phyloP scores from a whole-genome alignment of 495 filamentous ascomycete species.

The Neurospora africana region DNA sequence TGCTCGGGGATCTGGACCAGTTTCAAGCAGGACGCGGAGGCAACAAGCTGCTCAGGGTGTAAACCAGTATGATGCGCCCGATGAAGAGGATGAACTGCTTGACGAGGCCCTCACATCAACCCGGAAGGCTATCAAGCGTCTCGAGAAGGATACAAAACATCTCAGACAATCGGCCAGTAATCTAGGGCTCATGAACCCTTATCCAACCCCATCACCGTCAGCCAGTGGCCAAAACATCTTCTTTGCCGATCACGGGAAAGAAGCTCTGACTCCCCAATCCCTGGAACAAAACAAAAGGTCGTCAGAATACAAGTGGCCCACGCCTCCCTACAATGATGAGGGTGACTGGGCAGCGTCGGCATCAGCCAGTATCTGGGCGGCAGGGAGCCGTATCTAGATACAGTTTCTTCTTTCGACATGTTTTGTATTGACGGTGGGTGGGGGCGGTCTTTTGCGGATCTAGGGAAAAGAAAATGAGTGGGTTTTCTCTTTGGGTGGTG shows the following conservation, averaged over 20 bases:
- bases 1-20: constrained; percentile 45
- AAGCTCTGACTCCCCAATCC: constrained; percentile 50
- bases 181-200: constrained; percentile 59
- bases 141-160: constrained; percentile 40
- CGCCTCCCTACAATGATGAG: constrained; percentile 75
- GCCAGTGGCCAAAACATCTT: constrained; percentile 64
- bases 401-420: neutral
- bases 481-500: constrained; percentile 1
- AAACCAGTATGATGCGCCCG: constrained; percentile 85
- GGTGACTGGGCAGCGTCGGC: constrained; percentile 80
- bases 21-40: constrained; percentile 75
- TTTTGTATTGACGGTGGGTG: neutral
- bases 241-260: constrained; percentile 51
- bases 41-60: constrained; percentile 67
- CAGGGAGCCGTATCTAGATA: constrained; percentile 43
- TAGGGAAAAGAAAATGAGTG: neutral
- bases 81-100: constrained; percentile 92
- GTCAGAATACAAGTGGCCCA: constrained; percentile 72
- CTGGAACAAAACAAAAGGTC: constrained; percentile 42
- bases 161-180: constrained; percentile 48
- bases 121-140: constrained; percentile 37
- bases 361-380: constrained; percentile 64
- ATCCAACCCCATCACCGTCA: constrained; percentile 85
- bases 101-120: constrained; percentile 60
- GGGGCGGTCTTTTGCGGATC: constrained; percentile 4